Evolutionary conservation across 192 early-diverging fungal species (phyloP), one percentile per base, ranked within the genome.

Genomic region (Backusella liffmaniae): DNA sequence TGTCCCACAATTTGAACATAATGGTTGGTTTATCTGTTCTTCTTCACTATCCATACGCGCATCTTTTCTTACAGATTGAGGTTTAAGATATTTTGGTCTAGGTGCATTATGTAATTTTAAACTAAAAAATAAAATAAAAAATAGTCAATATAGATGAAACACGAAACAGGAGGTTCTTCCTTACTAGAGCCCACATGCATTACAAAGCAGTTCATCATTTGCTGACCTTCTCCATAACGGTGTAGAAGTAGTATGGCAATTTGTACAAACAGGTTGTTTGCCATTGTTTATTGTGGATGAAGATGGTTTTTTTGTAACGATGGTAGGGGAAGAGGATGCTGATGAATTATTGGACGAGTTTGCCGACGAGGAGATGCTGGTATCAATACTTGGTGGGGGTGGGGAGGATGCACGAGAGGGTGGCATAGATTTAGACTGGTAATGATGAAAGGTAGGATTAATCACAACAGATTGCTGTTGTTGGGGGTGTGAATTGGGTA

Each of bases 181-280:
- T 82, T 89, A 95, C 86, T 96, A 99, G 26, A 99, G 85, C 2
- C 97, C 97, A 77, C 98, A 99, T 8, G 98, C 98, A 77, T 99
- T 99, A 84, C 98, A 99, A 30, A 99, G 86, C 5, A 94, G 84
- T 74, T 94, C 91, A 62, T 96, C 96, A 71, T 93, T 89, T n/a
- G 85, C 86, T 36, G 94, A 91, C 21, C 96, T 85, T 35, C 98
- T 90, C 98, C 98, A 99, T 16, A 99, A 86, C 3, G 96, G 92
- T 16, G 98, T 99, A 9, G 91, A 93, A 4, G 94, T 98, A 0
- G 91, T 92, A 7, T 88, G 88, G 73, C 92, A 94, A 77, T 94
- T 94, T 66, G 87, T 85, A 76, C 91, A 93, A 8, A 89, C 80
- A 72, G 86, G 44, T 76, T 79, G 44, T 7, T 70, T 59, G 4